Conservation (phyloP, 1,284 basidiomycete species). For the Pseudozyma sp. region DNA sequence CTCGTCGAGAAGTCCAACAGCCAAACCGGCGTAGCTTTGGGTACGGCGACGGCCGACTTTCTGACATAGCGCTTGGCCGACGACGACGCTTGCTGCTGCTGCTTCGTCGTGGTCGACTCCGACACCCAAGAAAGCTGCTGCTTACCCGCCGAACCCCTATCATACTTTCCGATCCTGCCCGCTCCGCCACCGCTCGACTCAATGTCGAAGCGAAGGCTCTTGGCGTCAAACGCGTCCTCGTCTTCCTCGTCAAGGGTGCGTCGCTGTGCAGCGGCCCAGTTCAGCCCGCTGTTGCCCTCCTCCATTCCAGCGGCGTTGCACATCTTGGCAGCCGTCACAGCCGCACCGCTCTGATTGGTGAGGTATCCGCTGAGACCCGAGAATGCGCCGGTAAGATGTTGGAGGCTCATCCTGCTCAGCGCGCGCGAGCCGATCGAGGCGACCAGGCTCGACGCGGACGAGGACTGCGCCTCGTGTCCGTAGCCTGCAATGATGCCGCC, state of each 20-base stretch:
- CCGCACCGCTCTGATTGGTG: conserved; percentile 40
- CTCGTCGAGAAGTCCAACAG: conserved; percentile 32
- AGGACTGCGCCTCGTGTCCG: conserved; percentile 24
- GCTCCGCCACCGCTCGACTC: conserved; percentile 2
- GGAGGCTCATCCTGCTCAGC: conserved; percentile 53
- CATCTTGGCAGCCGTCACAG: conserved; percentile 48
- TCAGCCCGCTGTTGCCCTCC: conserved; percentile 1
- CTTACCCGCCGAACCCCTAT: neutral
- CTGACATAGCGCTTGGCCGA: conserved; percentile 20
- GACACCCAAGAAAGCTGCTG: conserved; percentile 7
- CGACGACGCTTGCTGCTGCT: neutral
- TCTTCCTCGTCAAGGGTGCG: conserved; percentile 12
- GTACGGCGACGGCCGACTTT: conserved; percentile 18
- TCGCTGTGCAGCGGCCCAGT: neutral
- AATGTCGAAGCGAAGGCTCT: conserved; percentile 10
- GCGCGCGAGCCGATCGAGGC: conserved; percentile 39
- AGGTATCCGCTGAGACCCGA: conserved; percentile 54
- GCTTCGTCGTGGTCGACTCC: neutral
- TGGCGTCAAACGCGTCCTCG: conserved; percentile 1
- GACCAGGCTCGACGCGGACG: conserved; percentile 28
- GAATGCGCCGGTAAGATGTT: conserved; percentile 52
- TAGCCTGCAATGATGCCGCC: neutral
- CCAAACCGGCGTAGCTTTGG: conserved; percentile 36
- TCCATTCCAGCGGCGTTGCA: conserved; percentile 23
- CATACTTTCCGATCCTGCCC: neutral